Evolutionary conservation across 2,329 filamentous ascomycete species (phyloP), one percentile per base, ranked within the genome.

Genomic region (Cladosporium sp.): DNA sequence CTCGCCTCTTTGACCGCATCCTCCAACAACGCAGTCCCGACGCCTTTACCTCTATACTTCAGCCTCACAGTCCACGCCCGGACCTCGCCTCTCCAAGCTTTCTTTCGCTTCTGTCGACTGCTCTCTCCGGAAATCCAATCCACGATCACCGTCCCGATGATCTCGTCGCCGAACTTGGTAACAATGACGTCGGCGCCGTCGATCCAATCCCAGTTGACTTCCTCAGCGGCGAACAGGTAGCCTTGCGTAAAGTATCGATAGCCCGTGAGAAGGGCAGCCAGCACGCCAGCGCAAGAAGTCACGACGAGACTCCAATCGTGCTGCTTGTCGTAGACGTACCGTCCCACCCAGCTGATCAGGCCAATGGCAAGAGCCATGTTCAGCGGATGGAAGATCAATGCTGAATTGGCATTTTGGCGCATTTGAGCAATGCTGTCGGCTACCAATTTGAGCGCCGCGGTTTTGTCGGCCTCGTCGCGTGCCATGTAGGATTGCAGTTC

Each of bases 371-470:
- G 13, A 1, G 70, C 63, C 25, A 79, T 63, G 64, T 78, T 80
- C 45, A 78, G 67, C 24, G 81, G 77, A 73, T 90, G 84, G 65
- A 82, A 83, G 60, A 89, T 77, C 58, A 94, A 76, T 61, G 83
- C 76, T 56, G 77, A 75, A 40, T 85, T 83, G 19, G 89, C 84
- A 8, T 81, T 75, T 69, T 90, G 86, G 61, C 88, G 85, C 77
- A 94, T 91, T 74, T 96, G 88, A 35, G 90, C 89, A 50, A 95
- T 83, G 58, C 87, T 90, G 73, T 93, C 90, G 60, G 90, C 87
- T 37, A 96, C 80, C 19, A 96, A 82, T 61, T 83, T 82, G 52
- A 96, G 78, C 17, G 87, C 86, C 57, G 84, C 80, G 61, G 85
- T 75, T 68, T 87, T 85, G 70, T 91, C 87, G 52, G 78, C 70